Conservation (phyloP, 148 eudicot species). For the Suaeda aralocaspica region DNA sequence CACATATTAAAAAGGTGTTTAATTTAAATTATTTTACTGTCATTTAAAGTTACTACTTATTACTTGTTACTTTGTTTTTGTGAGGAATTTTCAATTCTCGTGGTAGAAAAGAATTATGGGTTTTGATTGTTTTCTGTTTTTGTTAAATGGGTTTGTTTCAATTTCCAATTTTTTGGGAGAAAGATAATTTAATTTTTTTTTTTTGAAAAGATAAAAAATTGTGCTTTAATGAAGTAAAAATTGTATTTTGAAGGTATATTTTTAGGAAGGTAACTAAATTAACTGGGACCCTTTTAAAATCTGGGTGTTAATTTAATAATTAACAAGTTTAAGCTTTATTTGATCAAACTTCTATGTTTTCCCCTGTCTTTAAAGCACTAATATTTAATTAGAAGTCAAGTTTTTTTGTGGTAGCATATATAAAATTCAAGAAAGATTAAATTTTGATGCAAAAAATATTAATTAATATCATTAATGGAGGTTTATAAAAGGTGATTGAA, state of each 20-base stretch:
- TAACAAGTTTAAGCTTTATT: constrained; percentile 8
- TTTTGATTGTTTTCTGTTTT: constrained; percentile 10
- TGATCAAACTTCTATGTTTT: constrained; percentile 17
- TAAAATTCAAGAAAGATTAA: neutral
- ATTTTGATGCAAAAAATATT: constrained; percentile 6
- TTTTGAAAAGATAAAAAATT: too few species aligned
- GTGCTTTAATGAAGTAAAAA: neutral
- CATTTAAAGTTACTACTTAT: neutral
- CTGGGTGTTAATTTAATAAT: constrained; percentile 8
- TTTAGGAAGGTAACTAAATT: constrained; percentile 18
- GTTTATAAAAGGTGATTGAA: neutral
- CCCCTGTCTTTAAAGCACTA: constrained; percentile 19
- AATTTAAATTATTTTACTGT: too few species aligned
- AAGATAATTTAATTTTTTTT: neutral
- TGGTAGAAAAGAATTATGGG: constrained; percentile 20
- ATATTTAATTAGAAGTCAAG: constrained; percentile 18
- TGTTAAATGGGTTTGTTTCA: neutral
- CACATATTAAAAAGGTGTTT: constrained; percentile 9
- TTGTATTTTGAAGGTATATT: constrained; percentile 7
- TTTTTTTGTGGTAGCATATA: constrained; percentile 17
- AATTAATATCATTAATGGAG: neutral
- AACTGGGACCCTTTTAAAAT: constrained; percentile 23
- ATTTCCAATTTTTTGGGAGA: constrained; percentile 12
- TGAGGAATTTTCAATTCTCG: neutral
- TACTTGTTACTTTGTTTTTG: neutral